Evolutionary conservation across 768 basidiomycete species (phyloP).

Genomic region (Nidularia pulvinata): DNA sequence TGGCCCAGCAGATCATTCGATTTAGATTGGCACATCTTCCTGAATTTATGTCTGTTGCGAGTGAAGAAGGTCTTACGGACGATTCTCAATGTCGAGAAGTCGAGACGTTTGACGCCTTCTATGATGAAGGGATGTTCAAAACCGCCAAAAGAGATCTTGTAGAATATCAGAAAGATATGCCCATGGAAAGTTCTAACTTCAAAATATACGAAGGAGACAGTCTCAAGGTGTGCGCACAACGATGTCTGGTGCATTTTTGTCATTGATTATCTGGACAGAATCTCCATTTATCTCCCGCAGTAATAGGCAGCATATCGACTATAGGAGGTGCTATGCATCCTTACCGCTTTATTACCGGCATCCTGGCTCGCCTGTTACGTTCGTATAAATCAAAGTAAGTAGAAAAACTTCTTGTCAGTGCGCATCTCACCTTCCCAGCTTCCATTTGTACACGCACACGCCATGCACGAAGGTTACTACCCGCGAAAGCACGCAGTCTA

Average conservation of each 20-base stretch:
- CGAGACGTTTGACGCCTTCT: constrained; percentile 51
- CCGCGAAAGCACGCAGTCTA: background rate
- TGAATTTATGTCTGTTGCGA: constrained; percentile 39
- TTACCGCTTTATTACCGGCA: constrained; percentile 65
- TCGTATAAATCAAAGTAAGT: constrained; percentile 49
- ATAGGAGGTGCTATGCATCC: constrained; percentile 67
- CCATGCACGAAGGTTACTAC: constrained; percentile 41
- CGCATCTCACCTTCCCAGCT: constrained; percentile 31
- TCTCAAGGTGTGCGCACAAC: background rate
- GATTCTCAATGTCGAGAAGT: constrained; percentile 50
- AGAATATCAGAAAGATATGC: background rate
- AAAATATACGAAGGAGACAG: background rate
- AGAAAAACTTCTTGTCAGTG: background rate
- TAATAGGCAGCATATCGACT: constrained; percentile 50
- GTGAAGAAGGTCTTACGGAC: constrained; percentile 41
- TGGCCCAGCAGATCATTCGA: constrained; percentile 44
- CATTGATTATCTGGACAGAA: constrained; percentile 43
- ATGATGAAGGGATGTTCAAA: constrained; percentile 29
- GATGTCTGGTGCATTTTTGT: too few relatives aligned
- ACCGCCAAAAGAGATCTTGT: constrained; percentile 18
- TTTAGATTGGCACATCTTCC: constrained; percentile 54
- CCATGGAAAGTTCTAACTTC: background rate
- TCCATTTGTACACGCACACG: constrained; percentile 57
- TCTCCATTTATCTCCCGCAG: constrained; percentile 42
- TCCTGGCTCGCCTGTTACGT: constrained; percentile 50